Conservation (phyloP, 106 monocot genomes). For the Alisma plantagoaquatica region DNA sequence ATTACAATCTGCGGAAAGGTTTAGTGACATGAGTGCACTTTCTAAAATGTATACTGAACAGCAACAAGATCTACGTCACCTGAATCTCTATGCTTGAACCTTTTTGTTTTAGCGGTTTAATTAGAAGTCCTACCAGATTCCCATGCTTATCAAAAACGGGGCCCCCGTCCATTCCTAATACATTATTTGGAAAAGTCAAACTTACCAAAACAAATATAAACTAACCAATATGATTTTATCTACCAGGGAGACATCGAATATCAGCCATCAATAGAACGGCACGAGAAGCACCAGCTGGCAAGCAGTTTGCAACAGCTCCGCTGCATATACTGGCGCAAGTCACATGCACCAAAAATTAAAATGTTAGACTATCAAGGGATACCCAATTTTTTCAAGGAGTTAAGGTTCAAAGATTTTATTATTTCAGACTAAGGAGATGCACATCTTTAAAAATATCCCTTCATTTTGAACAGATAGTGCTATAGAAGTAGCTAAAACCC, state of each 20-base stretch:
- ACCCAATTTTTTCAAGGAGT: no score
- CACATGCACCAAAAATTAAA: conserved; percentile 2
- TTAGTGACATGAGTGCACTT: background rate
- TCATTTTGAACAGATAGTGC: no score
- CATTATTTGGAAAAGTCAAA: conserved; percentile 1
- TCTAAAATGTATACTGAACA: conserved; percentile 6
- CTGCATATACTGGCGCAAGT: conserved; percentile 54
- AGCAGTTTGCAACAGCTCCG: conserved; percentile 68
- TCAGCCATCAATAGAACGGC: conserved; percentile 69
- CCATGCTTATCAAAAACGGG: conserved; percentile 65
- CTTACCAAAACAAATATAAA: background rate
- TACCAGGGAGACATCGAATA: conserved; percentile 87
- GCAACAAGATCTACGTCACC: no score
- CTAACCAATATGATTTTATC: background rate
- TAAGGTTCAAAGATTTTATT: no score
- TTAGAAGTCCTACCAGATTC: conserved; percentile 58
- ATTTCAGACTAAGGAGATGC: no score
- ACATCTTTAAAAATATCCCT: no score
- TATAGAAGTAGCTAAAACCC: no score
- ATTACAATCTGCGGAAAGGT: conserved; percentile 51
- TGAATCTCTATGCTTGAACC: conserved; percentile 67
- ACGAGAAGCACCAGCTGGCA: conserved; percentile 26
- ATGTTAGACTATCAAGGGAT: no score
- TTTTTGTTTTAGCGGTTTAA: conserved; percentile 57
- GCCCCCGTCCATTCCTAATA: conserved; percentile 83